A percentile compares a stretch with the other conserved stretches of the same genome.
phyloP scores from a whole-genome alignment of 768 basidiomycete species.

The Mycena latifolia region DNA sequence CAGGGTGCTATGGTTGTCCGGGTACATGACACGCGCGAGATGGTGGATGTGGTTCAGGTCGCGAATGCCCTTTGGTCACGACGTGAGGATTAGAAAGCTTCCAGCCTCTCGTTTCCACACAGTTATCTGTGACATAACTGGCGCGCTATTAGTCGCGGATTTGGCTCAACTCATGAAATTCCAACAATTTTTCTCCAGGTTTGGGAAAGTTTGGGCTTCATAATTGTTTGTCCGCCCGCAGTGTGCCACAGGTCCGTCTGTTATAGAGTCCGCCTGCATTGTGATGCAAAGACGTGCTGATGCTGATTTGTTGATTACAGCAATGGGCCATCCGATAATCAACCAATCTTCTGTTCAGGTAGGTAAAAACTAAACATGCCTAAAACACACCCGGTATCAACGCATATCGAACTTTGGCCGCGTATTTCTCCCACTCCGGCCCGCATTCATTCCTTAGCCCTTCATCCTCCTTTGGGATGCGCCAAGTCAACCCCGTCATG shows the following conservation, averaged over 20 bases:
- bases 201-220: too few relatives aligned
- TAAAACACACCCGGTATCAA: conserved; percentile 49
- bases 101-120: neutral
- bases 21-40: conserved; percentile 84
- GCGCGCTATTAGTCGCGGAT: too few relatives aligned
- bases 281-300: too few relatives aligned
- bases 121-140: conserved; percentile 1
- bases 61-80: conserved; percentile 68
- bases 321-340: conserved; percentile 15
- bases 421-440: conserved; percentile 48
- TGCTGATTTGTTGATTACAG: neutral
- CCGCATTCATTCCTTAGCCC: conserved; percentile 46
- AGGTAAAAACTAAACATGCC: neutral
- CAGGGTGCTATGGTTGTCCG: conserved; percentile 80
- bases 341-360: neutral
- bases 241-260: too few relatives aligned
- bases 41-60: conserved; percentile 80
- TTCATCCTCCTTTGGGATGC: conserved; percentile 48
- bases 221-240: too few relatives aligned
- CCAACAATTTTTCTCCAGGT: too few relatives aligned
- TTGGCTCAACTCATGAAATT: too few relatives aligned
- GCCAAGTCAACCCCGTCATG: conserved; percentile 29
- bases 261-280: too few relatives aligned
- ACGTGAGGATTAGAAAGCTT: neutral
- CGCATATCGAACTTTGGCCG: conserved; percentile 41